A percentile compares a stretch with the other conserved stretches of the same genome.
phyloP scores from a whole-genome alignment of 768 basidiomycete species.

The Kwoniella heveanensis region DNA sequence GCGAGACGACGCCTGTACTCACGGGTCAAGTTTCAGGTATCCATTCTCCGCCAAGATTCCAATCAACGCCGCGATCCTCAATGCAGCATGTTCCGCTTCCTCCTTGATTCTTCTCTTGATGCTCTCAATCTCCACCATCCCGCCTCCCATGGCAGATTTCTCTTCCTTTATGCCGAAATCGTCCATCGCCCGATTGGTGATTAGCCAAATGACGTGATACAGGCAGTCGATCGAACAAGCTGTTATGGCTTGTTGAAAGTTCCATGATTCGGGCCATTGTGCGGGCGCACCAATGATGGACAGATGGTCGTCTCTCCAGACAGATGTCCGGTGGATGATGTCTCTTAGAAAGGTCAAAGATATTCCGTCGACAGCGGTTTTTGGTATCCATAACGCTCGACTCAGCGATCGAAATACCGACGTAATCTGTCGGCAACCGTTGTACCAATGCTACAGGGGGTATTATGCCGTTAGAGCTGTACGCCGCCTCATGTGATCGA shows the following conservation, averaged over 20 bases:
- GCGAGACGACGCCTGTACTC: too few species aligned
- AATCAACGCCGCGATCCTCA: conserved; percentile 85
- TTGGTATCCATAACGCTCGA: conserved; percentile 74
- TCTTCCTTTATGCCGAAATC: conserved; percentile 81
- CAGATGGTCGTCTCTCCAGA: conserved; percentile 78
- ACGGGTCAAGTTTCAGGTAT: conserved; percentile 63
- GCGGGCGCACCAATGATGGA: conserved; percentile 80
- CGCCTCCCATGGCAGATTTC: conserved; percentile 63
- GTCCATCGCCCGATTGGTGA: conserved; percentile 75
- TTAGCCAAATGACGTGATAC: conserved; percentile 90
- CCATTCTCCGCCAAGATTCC: conserved; percentile 83
- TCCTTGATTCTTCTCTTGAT: conserved; percentile 51
- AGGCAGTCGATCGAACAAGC: conserved; percentile 62
- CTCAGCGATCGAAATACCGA: not conserved
- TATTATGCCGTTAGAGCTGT: too few species aligned
- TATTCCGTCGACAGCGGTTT: conserved; percentile 75
- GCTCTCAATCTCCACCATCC: conserved; percentile 65
- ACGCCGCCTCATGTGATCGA: too few species aligned
- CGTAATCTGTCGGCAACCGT: not conserved
- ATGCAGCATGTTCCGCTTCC: conserved; percentile 79
- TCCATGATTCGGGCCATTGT: conserved; percentile 82
- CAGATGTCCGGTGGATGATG: conserved; percentile 64
- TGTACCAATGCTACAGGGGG: not conserved
- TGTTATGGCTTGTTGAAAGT: conserved; percentile 77
- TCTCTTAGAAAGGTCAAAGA: conserved; percentile 66